phyloP scores from a whole-genome alignment of 495 filamentous ascomycete genomes.

The Penicillium subrubescens region DNA sequence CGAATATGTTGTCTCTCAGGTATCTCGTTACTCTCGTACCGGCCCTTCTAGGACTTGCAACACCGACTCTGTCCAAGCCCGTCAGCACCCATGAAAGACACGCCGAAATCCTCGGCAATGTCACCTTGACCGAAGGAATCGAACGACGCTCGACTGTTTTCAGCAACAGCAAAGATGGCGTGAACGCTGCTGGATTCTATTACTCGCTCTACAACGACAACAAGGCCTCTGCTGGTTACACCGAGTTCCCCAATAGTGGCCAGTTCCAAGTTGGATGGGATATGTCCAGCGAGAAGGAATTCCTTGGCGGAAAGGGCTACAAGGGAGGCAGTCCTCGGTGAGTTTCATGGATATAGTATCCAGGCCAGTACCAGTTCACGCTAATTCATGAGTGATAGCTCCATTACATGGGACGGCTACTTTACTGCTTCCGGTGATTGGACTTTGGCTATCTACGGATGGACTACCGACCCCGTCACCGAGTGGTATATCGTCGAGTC shows the following conservation, averaged over 20 bases:
- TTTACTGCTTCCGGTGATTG: background rate
- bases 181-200: background rate
- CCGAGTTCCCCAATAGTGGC: slow-evolving; percentile 1
- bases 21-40: background rate
- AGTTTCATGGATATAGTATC: background rate
- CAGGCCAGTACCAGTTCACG: background rate
- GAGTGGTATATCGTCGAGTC: slow-evolving; percentile 5
- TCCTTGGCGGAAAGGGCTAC: background rate
- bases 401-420: background rate
- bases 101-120: background rate
- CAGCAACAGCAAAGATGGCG: background rate
- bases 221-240: background rate
- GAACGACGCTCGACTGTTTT: background rate
- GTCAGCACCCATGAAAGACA: background rate
- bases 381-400: background rate
- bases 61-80: background rate
- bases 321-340: background rate
- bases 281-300: background rate
- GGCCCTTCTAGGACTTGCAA: background rate
- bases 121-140: background rate
- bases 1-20: background rate
- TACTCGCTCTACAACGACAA: slow-evolving; percentile 7
- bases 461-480: background rate
- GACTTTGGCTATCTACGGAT: slow-evolving; percentile 3
- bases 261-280: background rate